Base-by-base conservation (phyloP, 2,329 filamentous ascomycete genomes). In the Phoma sp. region DNA sequence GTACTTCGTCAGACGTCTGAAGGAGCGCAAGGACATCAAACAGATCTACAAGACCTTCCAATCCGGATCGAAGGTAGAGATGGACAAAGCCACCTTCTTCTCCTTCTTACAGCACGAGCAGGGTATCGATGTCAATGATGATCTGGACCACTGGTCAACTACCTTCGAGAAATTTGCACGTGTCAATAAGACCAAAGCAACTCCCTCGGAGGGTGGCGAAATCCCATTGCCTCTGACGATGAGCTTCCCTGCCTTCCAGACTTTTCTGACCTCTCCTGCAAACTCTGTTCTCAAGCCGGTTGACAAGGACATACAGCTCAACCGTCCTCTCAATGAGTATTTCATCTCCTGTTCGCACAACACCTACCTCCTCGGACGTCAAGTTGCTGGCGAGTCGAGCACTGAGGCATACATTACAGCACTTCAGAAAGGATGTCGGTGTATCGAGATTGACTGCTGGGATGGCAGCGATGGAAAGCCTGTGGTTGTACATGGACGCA, bases 311-410 rank as follows among this genome's bases (percentile, higher is more conserved):
- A 85, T 86, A 50, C 79, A 79, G 5, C 85, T 97, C 49, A 87
- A 96, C 69, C 86, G 90, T 23, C 95, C 95, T 0, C 80, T 98
- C 72, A 96, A 96, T 71, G 93, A 98, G 71, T 99, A 99, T 75
- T 97, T 92, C 79, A 95, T 99, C 62, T 98, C 93, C 1, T 97
- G 93, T 78, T 98, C 95, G 1, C 95, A 99, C 81, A 99, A 99
- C 76, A 99, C 95, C 0, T 99, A 99, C 69, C 86, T 99, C 0
- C 82, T 96, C 4, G 95, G 95, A 11, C 88, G 93, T 48, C 95
- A 99, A 73, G 88, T 98, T 2, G 89, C 87, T 9, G 93, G 93
- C 25, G 85, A 90, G 39, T 97, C 95, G 2, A 98, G 93, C 69
- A 90, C 96, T 2, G 95, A 99, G 74, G 92, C 92, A 38, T 99